Conservation (phyloP, 2,329 filamentous ascomycete genomes). For the Westerdykella sp. region DNA sequence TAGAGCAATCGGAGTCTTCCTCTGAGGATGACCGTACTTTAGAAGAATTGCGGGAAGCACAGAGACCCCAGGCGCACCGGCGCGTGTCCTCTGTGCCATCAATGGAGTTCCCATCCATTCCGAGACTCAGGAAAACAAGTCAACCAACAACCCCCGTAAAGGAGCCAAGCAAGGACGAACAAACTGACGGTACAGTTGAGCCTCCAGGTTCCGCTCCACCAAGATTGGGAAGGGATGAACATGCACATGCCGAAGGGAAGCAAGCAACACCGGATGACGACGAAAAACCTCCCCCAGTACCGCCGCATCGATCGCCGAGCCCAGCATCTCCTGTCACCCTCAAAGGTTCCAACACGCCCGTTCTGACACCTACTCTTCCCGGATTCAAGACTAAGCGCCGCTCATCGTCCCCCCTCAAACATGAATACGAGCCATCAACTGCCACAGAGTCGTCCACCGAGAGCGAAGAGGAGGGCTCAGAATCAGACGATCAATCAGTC, state of each 20-base stretch:
- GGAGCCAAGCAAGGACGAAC: constrained; percentile 5
- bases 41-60: constrained; percentile 20
- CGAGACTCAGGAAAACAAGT: constrained; percentile 39
- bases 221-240: constrained; percentile 22
- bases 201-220: constrained; percentile 23
- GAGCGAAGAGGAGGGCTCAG: constrained; percentile 48
- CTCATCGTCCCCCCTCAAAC: constrained; percentile 88
- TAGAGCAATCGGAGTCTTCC: constrained; percentile 19
- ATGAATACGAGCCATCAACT: constrained; percentile 88
- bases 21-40: constrained; percentile 7
- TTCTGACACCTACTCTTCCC: constrained; percentile 45
- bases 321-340: constrained; percentile 43
- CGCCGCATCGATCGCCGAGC: constrained; percentile 50
- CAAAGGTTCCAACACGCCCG: constrained; percentile 40
- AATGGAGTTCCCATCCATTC: constrained; percentile 41
- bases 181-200: constrained; percentile 11
- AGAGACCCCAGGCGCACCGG: constrained; percentile 36
- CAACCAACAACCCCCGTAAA: constrained; percentile 33
- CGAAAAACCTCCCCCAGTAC: constrained; percentile 38
- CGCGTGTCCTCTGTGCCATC: constrained; percentile 46
- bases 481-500: constrained; percentile 46
- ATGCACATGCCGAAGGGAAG: constrained; percentile 11
- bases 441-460: constrained; percentile 57
- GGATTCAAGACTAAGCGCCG: constrained; percentile 54
- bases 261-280: constrained; percentile 11